Conservation (phyloP, 495 filamentous ascomycete species). For the Xylaria sp. region DNA sequence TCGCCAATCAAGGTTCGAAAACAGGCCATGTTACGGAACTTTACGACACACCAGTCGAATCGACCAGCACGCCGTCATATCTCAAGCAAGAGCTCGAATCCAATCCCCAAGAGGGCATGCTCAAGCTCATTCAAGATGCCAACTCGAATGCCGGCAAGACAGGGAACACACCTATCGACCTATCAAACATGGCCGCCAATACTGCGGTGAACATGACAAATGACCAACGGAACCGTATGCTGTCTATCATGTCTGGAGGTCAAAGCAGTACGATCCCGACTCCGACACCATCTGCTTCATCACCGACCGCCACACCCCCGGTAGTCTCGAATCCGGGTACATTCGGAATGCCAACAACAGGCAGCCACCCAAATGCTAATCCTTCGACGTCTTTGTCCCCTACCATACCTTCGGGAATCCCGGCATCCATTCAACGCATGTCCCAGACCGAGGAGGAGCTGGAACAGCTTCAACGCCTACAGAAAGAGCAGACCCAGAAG, state of each 20-base stretch:
- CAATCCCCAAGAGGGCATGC: conserved; percentile 74
- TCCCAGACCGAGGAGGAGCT: conserved; percentile 73
- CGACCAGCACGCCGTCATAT: conserved; percentile 48
- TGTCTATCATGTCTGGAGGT: conserved; percentile 72
- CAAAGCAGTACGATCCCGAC: conserved; percentile 33
- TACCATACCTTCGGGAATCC: conserved; percentile 65
- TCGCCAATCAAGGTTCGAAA: conserved; percentile 40
- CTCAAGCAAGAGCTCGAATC: conserved; percentile 56
- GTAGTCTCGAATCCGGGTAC: conserved; percentile 18
- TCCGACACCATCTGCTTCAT: conserved; percentile 34
- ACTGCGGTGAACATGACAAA: conserved; percentile 71
- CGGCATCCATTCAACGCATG: conserved; percentile 64
- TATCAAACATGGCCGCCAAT: conserved; percentile 79
- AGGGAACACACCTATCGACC: conserved; percentile 62
- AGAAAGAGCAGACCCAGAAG: conserved; percentile 72
- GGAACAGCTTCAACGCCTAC: conserved; percentile 74
- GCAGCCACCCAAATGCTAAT: conserved; percentile 42
- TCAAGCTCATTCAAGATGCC: conserved; percentile 83
- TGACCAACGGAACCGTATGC: conserved; percentile 79
- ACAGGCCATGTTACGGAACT: conserved; percentile 58
- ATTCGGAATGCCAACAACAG: conserved; percentile 36
- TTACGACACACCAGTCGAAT: conserved; percentile 50
- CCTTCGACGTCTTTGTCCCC: conserved; percentile 51
- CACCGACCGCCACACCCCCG: conserved; percentile 33
- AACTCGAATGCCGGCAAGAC: conserved; percentile 68